phyloP scores from a whole-genome alignment of 1,139 yeast genomes.

The Hansenula sp. region DNA sequence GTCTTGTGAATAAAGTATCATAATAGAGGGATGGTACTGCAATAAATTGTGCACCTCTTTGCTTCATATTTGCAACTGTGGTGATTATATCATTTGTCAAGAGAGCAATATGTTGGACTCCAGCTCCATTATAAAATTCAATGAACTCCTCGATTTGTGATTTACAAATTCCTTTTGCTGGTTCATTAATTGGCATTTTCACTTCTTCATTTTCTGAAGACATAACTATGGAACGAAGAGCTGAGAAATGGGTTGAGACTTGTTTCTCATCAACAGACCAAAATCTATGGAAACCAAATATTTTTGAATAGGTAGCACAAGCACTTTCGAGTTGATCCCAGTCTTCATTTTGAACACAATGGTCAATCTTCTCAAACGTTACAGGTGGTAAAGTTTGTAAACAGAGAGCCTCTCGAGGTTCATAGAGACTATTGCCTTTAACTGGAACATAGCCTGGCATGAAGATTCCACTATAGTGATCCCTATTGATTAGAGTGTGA shows the following conservation, averaged over 20 bases:
- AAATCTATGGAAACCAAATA: conserved; percentile 69
- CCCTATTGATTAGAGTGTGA: conserved; percentile 59
- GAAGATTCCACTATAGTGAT: conserved; percentile 41
- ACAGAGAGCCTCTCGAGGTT: not conserved
- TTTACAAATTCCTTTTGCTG: conserved; percentile 59
- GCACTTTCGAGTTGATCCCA: conserved; percentile 62
- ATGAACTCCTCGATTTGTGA: conserved; percentile 82
- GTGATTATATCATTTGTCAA: conserved; percentile 54
- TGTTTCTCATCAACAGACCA: conserved; percentile 84
- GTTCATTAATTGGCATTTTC: conserved; percentile 83
- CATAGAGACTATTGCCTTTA: conserved; percentile 16
- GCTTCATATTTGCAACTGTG: conserved; percentile 48
- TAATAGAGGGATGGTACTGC: conserved; percentile 55
- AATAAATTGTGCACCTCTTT: conserved; percentile 70
- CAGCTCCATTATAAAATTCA: conserved; percentile 73
- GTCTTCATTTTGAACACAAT: conserved; percentile 73
- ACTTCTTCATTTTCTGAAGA: conserved; percentile 60
- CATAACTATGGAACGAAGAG: conserved; percentile 74
- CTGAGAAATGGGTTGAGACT: conserved; percentile 63
- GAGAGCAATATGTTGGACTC: conserved; percentile 78
- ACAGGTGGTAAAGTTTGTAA: conserved; percentile 31
- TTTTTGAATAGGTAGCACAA: conserved; percentile 53
- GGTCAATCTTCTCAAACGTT: conserved; percentile 50
- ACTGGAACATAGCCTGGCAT: conserved; percentile 49
- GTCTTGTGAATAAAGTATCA: conserved; percentile 37